phyloP scores from a whole-genome alignment of 768 basidiomycete genomes.

The Naematelia encephala region DNA sequence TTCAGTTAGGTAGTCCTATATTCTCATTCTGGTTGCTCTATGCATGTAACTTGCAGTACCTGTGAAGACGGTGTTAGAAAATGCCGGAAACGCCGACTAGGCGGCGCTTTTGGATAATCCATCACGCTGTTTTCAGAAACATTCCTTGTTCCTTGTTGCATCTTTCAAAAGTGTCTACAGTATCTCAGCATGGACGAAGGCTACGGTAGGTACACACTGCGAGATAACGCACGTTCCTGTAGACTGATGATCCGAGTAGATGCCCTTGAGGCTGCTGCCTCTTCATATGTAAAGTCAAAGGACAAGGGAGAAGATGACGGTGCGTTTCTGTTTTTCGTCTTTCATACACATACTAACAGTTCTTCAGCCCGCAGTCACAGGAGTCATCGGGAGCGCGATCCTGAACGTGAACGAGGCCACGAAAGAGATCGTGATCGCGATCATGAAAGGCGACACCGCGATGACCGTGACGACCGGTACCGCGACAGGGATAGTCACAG shows the following conservation, averaged over 20 bases:
- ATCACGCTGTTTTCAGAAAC: neutral
- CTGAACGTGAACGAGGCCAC: constrained; percentile 29
- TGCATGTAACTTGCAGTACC: too few species aligned
- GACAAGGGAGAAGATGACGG: constrained; percentile 29
- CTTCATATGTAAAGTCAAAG: constrained; percentile 32
- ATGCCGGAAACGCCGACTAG: neutral
- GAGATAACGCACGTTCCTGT: neutral
- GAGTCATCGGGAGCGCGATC: neutral
- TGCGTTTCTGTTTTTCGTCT: neutral
- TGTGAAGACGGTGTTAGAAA: too few species aligned
- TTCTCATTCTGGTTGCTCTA: neutral
- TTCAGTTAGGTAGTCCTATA: constrained; percentile 28
- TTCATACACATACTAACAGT: neutral
- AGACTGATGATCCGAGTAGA: constrained; percentile 22
- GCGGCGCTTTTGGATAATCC: neutral
- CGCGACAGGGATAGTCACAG: constrained; percentile 17
- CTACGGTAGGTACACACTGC: constrained; percentile 28
- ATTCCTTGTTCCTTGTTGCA: neutral
- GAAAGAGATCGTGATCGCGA: constrained; percentile 46
- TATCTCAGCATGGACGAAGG: constrained; percentile 38
- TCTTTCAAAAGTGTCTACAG: neutral
- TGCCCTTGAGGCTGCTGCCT: constrained; percentile 47
- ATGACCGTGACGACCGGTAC: constrained; percentile 17
- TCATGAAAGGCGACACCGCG: constrained; percentile 17
- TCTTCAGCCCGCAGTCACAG: constrained; percentile 6